A percentile compares a stretch with the other conserved stretches of the same genome.
Evolutionary conservation across 106 monocot genomes (phyloP).

Genomic region (Narthecium ossifragum): DNA sequence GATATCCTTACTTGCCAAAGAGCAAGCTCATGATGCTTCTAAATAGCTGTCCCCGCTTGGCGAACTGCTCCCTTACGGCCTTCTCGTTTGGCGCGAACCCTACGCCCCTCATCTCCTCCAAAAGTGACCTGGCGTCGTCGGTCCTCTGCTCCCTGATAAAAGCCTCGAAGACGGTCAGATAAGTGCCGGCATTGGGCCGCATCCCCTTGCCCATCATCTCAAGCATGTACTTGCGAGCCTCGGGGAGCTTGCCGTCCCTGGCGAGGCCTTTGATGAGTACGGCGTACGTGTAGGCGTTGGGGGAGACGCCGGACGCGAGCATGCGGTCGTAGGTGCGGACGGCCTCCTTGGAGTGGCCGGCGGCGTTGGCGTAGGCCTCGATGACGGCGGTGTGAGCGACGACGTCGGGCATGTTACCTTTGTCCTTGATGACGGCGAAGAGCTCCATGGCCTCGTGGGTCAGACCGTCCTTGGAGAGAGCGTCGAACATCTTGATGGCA

Average conservation of each 20-base stretch:
- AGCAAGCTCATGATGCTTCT: constrained; percentile 65
- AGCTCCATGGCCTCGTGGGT: constrained; percentile 92
- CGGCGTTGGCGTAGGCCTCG: constrained; percentile 88
- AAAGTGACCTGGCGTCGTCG: constrained; percentile 48
- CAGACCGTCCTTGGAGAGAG: constrained; percentile 81
- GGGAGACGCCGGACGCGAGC: constrained; percentile 79
- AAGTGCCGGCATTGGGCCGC: constrained; percentile 57
- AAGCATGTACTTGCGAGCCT: constrained; percentile 53
- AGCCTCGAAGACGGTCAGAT: constrained; percentile 65
- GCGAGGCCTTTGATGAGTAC: constrained; percentile 76
- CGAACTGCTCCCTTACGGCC: constrained; percentile 50
- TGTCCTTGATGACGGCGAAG: constrained; percentile 86
- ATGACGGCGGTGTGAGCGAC: constrained; percentile 96
- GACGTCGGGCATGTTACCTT: constrained; percentile 89
- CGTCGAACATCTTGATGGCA: constrained; percentile 99
- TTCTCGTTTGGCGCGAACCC: constrained; percentile 69
- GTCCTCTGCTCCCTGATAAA: constrained; percentile 38
- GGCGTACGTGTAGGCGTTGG: constrained; percentile 79
- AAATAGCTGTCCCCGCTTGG: constrained; percentile 64
- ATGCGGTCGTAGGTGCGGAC: constrained; percentile 68
- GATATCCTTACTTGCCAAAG: constrained; percentile 54
- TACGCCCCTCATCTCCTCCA: constrained; percentile 67
- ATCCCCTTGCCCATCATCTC: constrained; percentile 84
- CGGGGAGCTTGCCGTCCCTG: constrained; percentile 46
- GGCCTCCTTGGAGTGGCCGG: constrained; percentile 67